phyloP scores from a whole-genome alignment of 352 stramenopile genomes.

The Pythium guiyangense region DNA sequence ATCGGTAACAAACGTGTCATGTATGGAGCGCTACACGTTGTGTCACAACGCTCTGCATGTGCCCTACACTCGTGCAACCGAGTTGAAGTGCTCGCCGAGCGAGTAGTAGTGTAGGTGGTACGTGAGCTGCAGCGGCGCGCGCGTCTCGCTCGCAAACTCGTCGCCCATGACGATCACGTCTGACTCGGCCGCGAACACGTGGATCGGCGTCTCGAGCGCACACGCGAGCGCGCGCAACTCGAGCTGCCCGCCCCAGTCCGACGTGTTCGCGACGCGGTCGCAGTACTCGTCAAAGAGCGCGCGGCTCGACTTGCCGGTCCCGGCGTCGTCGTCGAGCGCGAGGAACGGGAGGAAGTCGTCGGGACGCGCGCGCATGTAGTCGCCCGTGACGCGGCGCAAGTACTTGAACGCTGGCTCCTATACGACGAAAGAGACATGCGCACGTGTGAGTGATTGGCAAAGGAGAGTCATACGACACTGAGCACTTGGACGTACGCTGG shows the following conservation, averaged over 20 bases:
- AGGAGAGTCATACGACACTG: background rate
- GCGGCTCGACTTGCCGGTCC: constrained; percentile 19
- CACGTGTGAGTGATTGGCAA: background rate
- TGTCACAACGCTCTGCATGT: background rate
- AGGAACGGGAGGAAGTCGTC: constrained; percentile 93
- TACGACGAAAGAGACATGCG: background rate
- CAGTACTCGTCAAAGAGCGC: constrained; percentile 91
- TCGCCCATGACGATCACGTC: constrained; percentile 88
- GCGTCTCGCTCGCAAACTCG: constrained; percentile 53
- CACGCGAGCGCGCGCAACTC: constrained; percentile 92
- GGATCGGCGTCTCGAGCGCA: constrained; percentile 83
- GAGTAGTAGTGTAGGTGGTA: constrained; percentile 98
- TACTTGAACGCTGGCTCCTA: constrained; percentile 52
- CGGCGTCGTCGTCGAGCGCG: constrained; percentile 47
- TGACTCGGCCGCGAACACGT: constrained; percentile 90
- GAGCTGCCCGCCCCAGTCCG: constrained; percentile 96
- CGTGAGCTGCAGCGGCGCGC: constrained; percentile 87
- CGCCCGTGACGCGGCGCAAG: constrained; percentile 61
- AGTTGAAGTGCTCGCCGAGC: constrained; percentile 99
- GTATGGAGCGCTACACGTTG: background rate
- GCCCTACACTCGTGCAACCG: constrained; percentile 37
- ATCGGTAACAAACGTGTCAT: background rate
- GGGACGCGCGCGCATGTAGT: constrained; percentile 77
- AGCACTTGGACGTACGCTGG: constrained; percentile 5
- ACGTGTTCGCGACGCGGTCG: constrained; percentile 82